phyloP scores from a whole-genome alignment of 1,284 basidiomycete species.

The Puccinia polysora region DNA sequence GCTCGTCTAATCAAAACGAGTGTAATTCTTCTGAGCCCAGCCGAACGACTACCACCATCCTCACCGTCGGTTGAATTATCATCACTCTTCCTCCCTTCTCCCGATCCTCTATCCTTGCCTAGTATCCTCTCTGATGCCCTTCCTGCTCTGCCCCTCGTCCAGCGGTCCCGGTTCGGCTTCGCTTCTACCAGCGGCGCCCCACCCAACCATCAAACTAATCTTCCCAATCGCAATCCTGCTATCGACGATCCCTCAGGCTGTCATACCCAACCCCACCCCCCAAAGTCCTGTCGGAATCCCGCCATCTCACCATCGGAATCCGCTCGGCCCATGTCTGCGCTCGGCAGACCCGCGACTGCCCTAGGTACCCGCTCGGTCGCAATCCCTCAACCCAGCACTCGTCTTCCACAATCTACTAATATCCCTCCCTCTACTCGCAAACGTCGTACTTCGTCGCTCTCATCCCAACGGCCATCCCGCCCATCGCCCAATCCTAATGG shows the following conservation, averaged over 20 bases:
- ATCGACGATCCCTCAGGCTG: background rate
- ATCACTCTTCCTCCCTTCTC: background rate
- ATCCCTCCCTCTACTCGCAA: conserved; percentile 8
- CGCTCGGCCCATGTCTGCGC: background rate
- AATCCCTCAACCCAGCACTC: background rate
- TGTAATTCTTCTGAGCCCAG: background rate
- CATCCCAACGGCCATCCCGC: conserved; percentile 4
- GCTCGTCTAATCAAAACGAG: background rate
- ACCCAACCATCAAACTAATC: background rate
- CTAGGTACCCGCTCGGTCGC: conserved; percentile 1
- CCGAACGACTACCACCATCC: background rate
- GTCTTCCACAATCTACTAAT: background rate
- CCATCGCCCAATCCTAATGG: background rate
- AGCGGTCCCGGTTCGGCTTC: conserved; percentile 20
- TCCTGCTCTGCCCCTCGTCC: background rate
- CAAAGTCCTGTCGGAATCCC: background rate
- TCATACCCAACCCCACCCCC: background rate
- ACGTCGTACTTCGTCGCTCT: conserved; percentile 23
- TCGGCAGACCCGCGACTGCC: conserved; percentile 9
- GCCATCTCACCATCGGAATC: background rate
- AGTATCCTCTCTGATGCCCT: background rate
- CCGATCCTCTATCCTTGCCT: background rate
- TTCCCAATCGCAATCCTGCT: background rate
- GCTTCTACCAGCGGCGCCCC: background rate
- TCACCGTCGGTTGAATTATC: background rate